A percentile compares a stretch with the other conserved stretches of the same genome.
phyloP scores from a whole-genome alignment of 306 rosid species.

The Cicer arietinum region DNA sequence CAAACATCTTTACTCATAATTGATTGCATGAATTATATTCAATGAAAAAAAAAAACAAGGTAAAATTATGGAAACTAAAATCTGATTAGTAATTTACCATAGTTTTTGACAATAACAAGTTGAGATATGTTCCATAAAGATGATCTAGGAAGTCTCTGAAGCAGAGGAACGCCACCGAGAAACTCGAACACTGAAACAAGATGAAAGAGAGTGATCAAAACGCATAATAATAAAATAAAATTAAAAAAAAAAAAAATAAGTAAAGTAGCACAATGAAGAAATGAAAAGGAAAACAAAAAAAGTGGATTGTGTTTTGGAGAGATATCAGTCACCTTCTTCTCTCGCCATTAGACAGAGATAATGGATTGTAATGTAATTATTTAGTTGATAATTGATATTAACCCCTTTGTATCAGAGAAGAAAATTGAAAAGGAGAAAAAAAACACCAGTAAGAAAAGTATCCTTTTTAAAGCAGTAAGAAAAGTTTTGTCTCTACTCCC shows the following conservation, averaged over 20 bases:
- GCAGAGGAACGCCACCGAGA: conserved; percentile 76
- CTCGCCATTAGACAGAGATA: not conserved
- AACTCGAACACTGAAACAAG: conserved; percentile 78
- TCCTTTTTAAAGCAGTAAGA: too few species aligned
- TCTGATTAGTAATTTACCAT: conserved; percentile 48
- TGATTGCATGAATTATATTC: not conserved
- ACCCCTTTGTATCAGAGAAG: too few species aligned
- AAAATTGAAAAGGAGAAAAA: too few species aligned
- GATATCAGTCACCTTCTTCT: not conserved
- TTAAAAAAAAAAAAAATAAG: too few species aligned
- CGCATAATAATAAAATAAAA: not conserved
- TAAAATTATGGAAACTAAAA: not conserved
- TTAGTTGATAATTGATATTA: too few species aligned
- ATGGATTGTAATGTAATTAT: not conserved
- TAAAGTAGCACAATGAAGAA: not conserved
- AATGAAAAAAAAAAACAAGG: conserved; percentile 12
- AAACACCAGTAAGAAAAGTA: too few species aligned
- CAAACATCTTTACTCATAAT: not conserved
- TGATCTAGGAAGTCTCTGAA: conserved; percentile 80
- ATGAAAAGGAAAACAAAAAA: not conserved
- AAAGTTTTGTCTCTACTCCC: too few species aligned
- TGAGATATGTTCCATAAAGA: conserved; percentile 70
- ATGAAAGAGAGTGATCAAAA: conserved; percentile 26
- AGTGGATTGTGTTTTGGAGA: too few species aligned
- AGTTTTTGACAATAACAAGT: conserved; percentile 60